These are phyloP conservation scores for Leccinum brunneo-olivaceum DNA, from an alignment of 1,284 basidiomycete genomes.

Conservation along the genomic window DNA sequence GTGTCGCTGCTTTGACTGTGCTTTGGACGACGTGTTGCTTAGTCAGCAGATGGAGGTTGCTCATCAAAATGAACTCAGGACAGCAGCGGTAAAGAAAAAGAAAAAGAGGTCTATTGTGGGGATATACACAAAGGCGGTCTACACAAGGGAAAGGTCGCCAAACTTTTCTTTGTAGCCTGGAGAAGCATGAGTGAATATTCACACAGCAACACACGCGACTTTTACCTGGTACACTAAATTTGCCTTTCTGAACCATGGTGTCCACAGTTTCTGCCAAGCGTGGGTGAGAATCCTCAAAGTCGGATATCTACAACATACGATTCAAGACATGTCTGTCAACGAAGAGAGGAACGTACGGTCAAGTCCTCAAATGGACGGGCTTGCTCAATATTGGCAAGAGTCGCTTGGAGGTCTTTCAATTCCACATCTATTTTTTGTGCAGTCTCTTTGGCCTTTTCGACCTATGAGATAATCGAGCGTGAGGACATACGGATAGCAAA, in stretches of 20 bases:
- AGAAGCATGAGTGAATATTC: conserved; percentile 6
- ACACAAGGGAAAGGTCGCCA: conserved; percentile 86
- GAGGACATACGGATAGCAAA: conserved; percentile 1
- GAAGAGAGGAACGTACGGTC: conserved; percentile 52
- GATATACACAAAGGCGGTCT: conserved; percentile 35
- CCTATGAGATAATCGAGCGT: conserved; percentile 40
- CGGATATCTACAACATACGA: conserved; percentile 56
- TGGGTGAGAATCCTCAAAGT: conserved; percentile 90
- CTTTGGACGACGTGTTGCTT: conserved; percentile 8
- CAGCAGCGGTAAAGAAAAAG: no score
- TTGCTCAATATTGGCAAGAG: conserved; percentile 95
- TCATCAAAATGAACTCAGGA: neutral
- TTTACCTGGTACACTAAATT: conserved; percentile 93
- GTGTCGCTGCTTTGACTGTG: conserved; percentile 1
- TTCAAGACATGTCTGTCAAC: conserved; percentile 1
- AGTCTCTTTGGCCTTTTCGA: conserved; percentile 88
- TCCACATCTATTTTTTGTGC: conserved; percentile 89
- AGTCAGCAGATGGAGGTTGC: conserved; percentile 14
- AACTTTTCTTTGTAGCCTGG: conserved; percentile 90
- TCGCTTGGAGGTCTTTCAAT: conserved; percentile 87
- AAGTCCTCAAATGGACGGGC: conserved; percentile 97
- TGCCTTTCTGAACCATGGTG: conserved; percentile 98
- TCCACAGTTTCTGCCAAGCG: conserved; percentile 90
- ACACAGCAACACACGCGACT: conserved; percentile 14
- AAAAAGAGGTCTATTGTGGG: conserved; percentile 15